Conservation (phyloP, 2,329 filamentous ascomycete genomes). For the Anthostomella pinea region DNA sequence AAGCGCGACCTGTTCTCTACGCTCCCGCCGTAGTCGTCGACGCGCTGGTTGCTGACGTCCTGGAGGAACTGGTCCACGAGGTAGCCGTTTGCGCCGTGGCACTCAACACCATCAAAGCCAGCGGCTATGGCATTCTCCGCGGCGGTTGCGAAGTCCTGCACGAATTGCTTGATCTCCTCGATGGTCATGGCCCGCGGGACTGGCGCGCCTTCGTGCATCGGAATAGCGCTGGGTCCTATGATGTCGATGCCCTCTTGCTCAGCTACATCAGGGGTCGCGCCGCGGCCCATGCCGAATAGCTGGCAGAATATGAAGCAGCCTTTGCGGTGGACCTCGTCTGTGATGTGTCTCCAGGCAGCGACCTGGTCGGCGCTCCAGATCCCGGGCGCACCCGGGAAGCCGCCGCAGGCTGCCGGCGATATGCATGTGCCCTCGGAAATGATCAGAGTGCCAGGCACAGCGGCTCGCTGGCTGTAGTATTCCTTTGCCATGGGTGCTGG, state of each 20-base stretch:
- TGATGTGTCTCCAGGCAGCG: constrained; percentile 54
- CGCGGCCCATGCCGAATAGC: constrained; percentile 57
- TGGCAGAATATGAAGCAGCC: constrained; percentile 57
- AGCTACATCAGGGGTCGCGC: constrained; percentile 32
- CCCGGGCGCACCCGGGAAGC: constrained; percentile 47
- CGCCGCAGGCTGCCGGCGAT: constrained; percentile 40
- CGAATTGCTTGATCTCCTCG: constrained; percentile 62
- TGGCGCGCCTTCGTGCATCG: constrained; percentile 24
- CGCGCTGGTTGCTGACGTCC: constrained; percentile 21
- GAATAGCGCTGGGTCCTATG: constrained; percentile 30
- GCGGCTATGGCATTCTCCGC: constrained; percentile 55
- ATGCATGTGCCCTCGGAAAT: constrained; percentile 56
- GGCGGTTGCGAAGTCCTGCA: constrained; percentile 55
- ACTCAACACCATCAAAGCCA: constrained; percentile 60
- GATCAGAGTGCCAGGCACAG: constrained; percentile 38
- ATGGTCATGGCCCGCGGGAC: constrained; percentile 60
- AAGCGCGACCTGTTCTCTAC: constrained; percentile 40
- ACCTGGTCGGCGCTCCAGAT: constrained; percentile 53
- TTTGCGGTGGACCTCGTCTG: constrained; percentile 57
- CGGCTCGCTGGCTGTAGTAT: constrained; percentile 28
- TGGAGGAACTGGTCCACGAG: constrained; percentile 55
- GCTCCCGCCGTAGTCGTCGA: constrained; percentile 24
- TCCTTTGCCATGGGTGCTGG: constrained; percentile 32
- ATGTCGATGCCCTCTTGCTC: constrained; percentile 16
- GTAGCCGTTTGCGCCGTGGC: constrained; percentile 50